Evolutionary conservation across 2,329 filamentous ascomycete species (phyloP), one percentile per base, ranked within the genome.

Genomic region (Venturia asperata): DNA sequence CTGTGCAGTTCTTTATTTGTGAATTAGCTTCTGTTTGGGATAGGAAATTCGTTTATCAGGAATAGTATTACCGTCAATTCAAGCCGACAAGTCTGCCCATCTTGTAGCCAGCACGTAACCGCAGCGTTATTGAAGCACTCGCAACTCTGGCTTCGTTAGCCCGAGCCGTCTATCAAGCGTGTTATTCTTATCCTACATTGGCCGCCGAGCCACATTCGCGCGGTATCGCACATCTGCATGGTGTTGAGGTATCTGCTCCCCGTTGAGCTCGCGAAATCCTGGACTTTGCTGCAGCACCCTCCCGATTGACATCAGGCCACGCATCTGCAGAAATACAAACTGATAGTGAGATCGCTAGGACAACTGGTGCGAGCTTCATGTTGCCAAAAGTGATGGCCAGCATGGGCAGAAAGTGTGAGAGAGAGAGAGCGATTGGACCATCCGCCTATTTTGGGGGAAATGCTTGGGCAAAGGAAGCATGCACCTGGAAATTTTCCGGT

Each of bases 51-150:
- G 10, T 61, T 61, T 24, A 61, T 34, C 58, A 42, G 19, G 2
- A 27, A 13, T 21, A 41, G 15, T 1, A 34, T 61, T 42, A 61
- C 58, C 19, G 24, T 37, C 6, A 61, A 34, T n/a, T 43, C 41
- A 21, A 61, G 58, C 21, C 41, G 34, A 27, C 58, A 61, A 15
- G 41, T 43, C 15, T 43, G 37, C 41, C 58, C 37, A 2, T 21
- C 34, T n/a, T 21, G 21, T 43, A 37, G 7, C 58, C 58, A 61
- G 19, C 58, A 61, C 58, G 4, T 5, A 21, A 61, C 58, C n/a
- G 58, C 58, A 24, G 58, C 58, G 34, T 39, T 42, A 21, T 61
- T 61, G 9, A 61, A 37, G 58, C 58, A 61, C 41, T 61, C 58
- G 21, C 58, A 61, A 42, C 24, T 24, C 58, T 61, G 41, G 5